Evolutionary conservation across 2,329 filamentous ascomycete species (phyloP), one percentile per base, ranked within the genome.

Genomic region (Pseudogymnoascus pannorum): DNA sequence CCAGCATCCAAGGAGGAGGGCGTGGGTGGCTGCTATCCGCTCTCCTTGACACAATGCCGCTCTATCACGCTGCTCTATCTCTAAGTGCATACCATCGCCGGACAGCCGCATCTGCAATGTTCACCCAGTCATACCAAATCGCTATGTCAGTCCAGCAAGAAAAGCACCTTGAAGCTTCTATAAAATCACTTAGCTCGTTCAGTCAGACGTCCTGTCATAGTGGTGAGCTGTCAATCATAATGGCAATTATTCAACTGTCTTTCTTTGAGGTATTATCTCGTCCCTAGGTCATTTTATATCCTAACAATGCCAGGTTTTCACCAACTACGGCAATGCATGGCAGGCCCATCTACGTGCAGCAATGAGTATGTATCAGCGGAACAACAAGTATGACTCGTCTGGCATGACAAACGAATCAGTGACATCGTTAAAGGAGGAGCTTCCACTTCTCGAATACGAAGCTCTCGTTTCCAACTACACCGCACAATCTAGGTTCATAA

Each of bases 21-120:
- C 78, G 82, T 51, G 79, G 81, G 12, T 87, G 85, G 85, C 75
- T 87, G 26, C 73, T 87, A 35, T 78, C 81, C 29, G 73, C 84
- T 42, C 74, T 87, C 8, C 76, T 81, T 61, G 79, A 77, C 63
- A 85, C 83, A 71, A 81, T 79, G 64, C 76, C 81, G 1, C 75
- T 86, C 18, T 84, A 81, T 70, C 81, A 86, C 69, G 80, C 81
- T 2, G 77, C 79, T 54, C 74, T 86, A 16, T 80, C 81, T 24
- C 75, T 86, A 20, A 79, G 80, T 1, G 78, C 80, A 1, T 85
- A 70, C 78, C 33, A 71, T 79, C 61, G 72, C 72, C 62, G 71
- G 68, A 60, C 69, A 68, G 11, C 69, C 69, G 14, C 68, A 68
- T 60, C 68, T 69, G 29, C 70, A 75, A 42, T 59, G n/a, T 31